Evolutionary conservation across 305 asterid genomes (phyloP).

Genomic region (Fraxinus albicans): DNA sequence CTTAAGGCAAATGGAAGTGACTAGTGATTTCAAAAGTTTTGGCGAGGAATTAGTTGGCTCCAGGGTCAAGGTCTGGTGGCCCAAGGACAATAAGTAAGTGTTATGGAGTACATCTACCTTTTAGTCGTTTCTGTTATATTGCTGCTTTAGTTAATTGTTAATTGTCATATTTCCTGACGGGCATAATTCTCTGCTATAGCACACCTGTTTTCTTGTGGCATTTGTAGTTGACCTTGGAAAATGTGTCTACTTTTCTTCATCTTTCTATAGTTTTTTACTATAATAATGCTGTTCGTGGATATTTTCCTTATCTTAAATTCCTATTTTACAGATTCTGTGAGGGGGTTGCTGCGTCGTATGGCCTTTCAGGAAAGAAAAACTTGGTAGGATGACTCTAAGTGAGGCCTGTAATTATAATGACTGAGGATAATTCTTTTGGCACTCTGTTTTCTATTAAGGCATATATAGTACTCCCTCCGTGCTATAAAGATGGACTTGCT

Average conservation of each 20-base stretch:
- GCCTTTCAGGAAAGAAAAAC: slow-evolving; percentile 23
- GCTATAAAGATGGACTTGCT: not conserved
- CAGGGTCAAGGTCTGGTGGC: slow-evolving; percentile 27
- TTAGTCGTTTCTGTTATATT: not conserved
- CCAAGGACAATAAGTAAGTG: slow-evolving; percentile 28
- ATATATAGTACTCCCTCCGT: not conserved
- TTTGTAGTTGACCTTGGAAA: not conserved
- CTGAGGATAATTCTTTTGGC: not conserved
- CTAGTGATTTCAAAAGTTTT: slow-evolving; percentile 7
- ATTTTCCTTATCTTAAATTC: not conserved
- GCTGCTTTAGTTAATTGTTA: not conserved
- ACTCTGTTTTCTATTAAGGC: not conserved
- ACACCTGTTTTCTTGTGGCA: not conserved
- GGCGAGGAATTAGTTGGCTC: slow-evolving; percentile 31
- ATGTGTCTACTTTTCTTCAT: not conserved
- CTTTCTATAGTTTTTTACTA: not conserved
- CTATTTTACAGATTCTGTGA: slow-evolving; percentile 23
- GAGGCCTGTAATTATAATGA: not conserved
- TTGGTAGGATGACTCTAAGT: slow-evolving; percentile 26
- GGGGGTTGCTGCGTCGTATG: slow-evolving; percentile 21
- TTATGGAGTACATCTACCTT: not conserved
- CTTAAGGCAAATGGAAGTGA: slow-evolving; percentile 23
- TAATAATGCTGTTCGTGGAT: not conserved
- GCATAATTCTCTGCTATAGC: not conserved
- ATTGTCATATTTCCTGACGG: not conserved